phyloP scores from a whole-genome alignment of 2,329 filamentous ascomycete species.

The Tympanopsis confertula region DNA sequence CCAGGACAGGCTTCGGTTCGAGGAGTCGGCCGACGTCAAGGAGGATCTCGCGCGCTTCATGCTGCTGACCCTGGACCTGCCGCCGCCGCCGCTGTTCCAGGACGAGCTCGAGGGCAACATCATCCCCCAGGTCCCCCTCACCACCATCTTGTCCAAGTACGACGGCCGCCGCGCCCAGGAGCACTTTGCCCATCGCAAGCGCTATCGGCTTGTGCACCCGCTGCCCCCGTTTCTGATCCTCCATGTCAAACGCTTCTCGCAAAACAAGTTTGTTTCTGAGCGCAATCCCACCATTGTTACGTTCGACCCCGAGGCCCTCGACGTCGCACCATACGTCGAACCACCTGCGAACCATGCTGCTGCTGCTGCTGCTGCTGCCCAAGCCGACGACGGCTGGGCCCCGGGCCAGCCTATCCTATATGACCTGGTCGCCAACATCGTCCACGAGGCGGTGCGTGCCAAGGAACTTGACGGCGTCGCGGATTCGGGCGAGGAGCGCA shows the following conservation, averaged over 20 bases:
- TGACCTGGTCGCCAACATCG: slow-evolving; percentile 91
- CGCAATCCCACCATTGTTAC: slow-evolving; percentile 97
- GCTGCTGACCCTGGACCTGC: slow-evolving; percentile 85
- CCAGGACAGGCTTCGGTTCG: slow-evolving; percentile 67
- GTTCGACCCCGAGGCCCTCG: slow-evolving; percentile 68
- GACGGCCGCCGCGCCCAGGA: slow-evolving; percentile 81
- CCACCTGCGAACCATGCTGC: slow-evolving; percentile 64
- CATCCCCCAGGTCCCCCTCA: slow-evolving; percentile 82
- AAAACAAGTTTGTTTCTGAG: slow-evolving; percentile 92
- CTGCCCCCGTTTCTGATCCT: slow-evolving; percentile 84
- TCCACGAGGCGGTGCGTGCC: slow-evolving; percentile 68
- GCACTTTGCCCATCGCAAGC: slow-evolving; percentile 74
- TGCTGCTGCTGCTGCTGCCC: slow-evolving; percentile 32
- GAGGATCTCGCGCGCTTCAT: slow-evolving; percentile 71
- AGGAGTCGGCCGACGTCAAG: slow-evolving; percentile 75
- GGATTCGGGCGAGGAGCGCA: slow-evolving; percentile 73
- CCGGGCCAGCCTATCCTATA: slow-evolving; percentile 81
- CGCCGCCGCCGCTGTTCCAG: slow-evolving; percentile 85
- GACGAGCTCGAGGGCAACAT: slow-evolving; percentile 91
- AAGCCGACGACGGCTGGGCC: neutral
- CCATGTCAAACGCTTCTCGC: slow-evolving; percentile 92
- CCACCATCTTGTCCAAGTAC: slow-evolving; percentile 79
- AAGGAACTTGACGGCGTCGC: slow-evolving; percentile 63
- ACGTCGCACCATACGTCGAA: slow-evolving; percentile 84
- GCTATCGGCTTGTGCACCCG: slow-evolving; percentile 81